These are phyloP conservation scores for Zygnema cylindricum DNA, from an alignment of 139 green algal genomes.

Conservation along the genomic window DNA sequence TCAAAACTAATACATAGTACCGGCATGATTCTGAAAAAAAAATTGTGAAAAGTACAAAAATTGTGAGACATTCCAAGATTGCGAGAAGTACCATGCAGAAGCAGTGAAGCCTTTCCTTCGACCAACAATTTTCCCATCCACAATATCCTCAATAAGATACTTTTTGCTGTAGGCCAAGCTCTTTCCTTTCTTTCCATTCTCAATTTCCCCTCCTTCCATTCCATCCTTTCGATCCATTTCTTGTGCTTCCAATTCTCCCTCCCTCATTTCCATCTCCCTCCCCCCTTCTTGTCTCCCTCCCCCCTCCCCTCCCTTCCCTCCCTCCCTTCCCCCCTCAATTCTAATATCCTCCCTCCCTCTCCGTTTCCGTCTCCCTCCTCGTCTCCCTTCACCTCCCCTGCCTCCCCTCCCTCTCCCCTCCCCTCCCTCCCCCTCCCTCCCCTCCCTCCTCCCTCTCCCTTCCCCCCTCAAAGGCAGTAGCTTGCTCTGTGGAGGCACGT, in stretches of 20 bases:
- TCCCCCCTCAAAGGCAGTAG: background rate
- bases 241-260: background rate
- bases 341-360: too few species aligned
- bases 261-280: background rate
- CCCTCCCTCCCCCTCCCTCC: too few species aligned
- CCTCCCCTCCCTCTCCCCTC: background rate
- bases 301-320: too few species aligned
- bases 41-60: background rate
- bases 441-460: too few species aligned
- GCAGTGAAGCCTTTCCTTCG: constrained; percentile 35
- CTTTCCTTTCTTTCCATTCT: background rate
- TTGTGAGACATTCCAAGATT: background rate
- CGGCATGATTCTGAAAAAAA: background rate
- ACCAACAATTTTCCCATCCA: constrained; percentile 25
- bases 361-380: background rate
- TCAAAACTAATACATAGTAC: background rate
- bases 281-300: background rate
- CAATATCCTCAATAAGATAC: constrained; percentile 42
- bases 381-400: background rate
- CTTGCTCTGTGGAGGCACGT: background rate
- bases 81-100: constrained; percentile 1
- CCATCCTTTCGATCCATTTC: background rate
- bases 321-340: background rate
- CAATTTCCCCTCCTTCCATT: background rate
- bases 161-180: constrained; percentile 25